phyloP scores from a whole-genome alignment of 129 eudicot genomes.

The Flaveria trinervia region DNA sequence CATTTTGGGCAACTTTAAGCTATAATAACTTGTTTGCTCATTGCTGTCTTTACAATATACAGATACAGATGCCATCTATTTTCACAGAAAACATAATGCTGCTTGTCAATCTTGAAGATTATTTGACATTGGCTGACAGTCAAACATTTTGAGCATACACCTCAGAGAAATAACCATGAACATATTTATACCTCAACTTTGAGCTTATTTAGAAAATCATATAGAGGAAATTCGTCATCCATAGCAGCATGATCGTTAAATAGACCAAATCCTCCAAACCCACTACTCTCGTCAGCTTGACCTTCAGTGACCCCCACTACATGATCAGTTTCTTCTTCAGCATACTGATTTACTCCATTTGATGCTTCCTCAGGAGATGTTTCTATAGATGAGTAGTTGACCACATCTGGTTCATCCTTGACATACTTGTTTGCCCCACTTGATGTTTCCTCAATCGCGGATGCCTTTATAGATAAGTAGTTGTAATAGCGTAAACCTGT shows the following conservation, averaged over 20 bases:
- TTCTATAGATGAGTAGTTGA: slow-evolving; percentile 34
- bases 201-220: slow-evolving; percentile 47
- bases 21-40: background rate
- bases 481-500: slow-evolving; percentile 37
- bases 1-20: background rate
- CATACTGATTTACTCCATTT: slow-evolving; percentile 35
- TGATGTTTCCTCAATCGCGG: slow-evolving; percentile 47
- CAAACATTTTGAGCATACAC: background rate
- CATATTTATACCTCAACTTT: slow-evolving; percentile 42
- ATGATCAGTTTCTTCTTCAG: slow-evolving; percentile 41
- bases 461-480: slow-evolving; percentile 34
- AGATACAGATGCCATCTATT: background rate
- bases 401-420: slow-evolving; percentile 35
- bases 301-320: slow-evolving; percentile 32
- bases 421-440: slow-evolving; percentile 37
- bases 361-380: slow-evolving; percentile 33
- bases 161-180: background rate
- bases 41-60: background rate
- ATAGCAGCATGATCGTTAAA: slow-evolving; percentile 19
- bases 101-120: background rate
- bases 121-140: background rate
- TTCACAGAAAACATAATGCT: background rate
- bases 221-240: slow-evolving; percentile 32
- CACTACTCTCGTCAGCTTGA: slow-evolving; percentile 31
- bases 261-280: slow-evolving; percentile 29